Percentiles rank a stretch among this genome's conserved stretches.
These are phyloP conservation scores for Suillus weaverae DNA, from an alignment of 768 basidiomycete species.

Conservation along the genomic window DNA sequence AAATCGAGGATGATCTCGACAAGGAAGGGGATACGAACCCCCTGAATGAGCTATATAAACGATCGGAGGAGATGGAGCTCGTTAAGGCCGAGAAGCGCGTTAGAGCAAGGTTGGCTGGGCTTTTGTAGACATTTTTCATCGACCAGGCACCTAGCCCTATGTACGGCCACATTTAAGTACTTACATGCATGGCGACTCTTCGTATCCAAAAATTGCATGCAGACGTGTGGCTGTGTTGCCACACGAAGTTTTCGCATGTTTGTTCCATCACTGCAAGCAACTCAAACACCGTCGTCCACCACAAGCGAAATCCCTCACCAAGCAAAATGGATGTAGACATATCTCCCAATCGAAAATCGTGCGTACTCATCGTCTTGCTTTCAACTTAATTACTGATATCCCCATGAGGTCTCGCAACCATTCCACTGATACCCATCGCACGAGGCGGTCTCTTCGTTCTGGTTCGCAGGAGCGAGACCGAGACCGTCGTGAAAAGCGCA, in stretches of 20 bases:
- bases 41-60: constrained; percentile 52
- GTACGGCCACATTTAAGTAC: constrained; percentile 2
- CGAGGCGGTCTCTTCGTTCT: constrained; percentile 71
- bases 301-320: constrained; percentile 40
- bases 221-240: constrained; percentile 23
- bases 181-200: not conserved
- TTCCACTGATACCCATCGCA: constrained; percentile 76
- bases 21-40: constrained; percentile 56
- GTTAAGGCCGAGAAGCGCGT: constrained; percentile 62
- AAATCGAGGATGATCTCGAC: constrained; percentile 57
- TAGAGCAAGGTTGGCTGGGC: constrained; percentile 45
- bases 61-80: constrained; percentile 51
- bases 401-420: constrained; percentile 61
- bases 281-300: constrained; percentile 5
- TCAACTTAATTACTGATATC: constrained; percentile 8
- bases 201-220: constrained; percentile 9
- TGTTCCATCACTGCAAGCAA: constrained; percentile 14
- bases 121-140: constrained; percentile 26
- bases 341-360: constrained; percentile 64
- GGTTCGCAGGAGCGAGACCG: constrained; percentile 56
- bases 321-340: constrained; percentile 65
- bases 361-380: constrained; percentile 25
- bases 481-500: constrained; percentile 53
- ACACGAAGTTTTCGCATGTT: constrained; percentile 39
- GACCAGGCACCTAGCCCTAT: not conserved